Conservation (phyloP, 768 basidiomycete species). For the Trametes punicea region DNA sequence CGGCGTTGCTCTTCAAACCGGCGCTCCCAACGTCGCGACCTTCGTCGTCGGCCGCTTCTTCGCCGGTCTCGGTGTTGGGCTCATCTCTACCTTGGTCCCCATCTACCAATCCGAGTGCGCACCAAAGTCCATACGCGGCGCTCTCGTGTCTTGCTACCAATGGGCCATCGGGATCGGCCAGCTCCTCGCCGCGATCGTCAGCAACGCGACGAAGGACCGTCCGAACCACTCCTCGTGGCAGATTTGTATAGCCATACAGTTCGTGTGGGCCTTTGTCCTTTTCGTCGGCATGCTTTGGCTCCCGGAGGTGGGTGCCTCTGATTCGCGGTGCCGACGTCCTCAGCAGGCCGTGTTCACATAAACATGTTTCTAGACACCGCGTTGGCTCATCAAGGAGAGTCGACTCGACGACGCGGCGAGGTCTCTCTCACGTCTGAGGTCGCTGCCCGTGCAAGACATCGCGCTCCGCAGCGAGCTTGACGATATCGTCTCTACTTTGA, state of each 20-base stretch:
- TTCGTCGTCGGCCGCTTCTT: conserved; percentile 72
- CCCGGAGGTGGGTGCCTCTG: not conserved
- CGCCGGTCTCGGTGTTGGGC: conserved; percentile 77
- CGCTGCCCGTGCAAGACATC: conserved; percentile 26
- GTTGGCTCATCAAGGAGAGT: conserved; percentile 67
- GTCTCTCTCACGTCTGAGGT: conserved; percentile 45
- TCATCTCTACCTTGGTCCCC: conserved; percentile 64
- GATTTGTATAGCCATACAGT: conserved; percentile 76
- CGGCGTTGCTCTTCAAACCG: conserved; percentile 67
- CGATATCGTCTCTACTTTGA: conserved; percentile 28
- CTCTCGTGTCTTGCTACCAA: conserved; percentile 31
- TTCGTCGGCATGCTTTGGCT: conserved; percentile 58
- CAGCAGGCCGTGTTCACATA: not conserved
- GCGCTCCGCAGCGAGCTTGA: conserved; percentile 32
- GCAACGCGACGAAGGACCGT: conserved; percentile 58
- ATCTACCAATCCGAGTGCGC: conserved; percentile 57
- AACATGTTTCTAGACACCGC: conserved; percentile 43
- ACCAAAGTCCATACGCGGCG: conserved; percentile 53
- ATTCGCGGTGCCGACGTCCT: not conserved
- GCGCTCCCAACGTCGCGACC: conserved; percentile 45
- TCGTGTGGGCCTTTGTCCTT: conserved; percentile 73
- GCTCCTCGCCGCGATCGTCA: conserved; percentile 67
- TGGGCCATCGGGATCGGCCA: conserved; percentile 75
- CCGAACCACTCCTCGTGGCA: conserved; percentile 51
- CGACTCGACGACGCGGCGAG: conserved; percentile 51